Percentiles rank a stretch among this genome's conserved stretches.
These are phyloP conservation scores for Pisolithus tinctorius DNA, from an alignment of 768 basidiomycete species.

Conservation along the genomic window DNA sequence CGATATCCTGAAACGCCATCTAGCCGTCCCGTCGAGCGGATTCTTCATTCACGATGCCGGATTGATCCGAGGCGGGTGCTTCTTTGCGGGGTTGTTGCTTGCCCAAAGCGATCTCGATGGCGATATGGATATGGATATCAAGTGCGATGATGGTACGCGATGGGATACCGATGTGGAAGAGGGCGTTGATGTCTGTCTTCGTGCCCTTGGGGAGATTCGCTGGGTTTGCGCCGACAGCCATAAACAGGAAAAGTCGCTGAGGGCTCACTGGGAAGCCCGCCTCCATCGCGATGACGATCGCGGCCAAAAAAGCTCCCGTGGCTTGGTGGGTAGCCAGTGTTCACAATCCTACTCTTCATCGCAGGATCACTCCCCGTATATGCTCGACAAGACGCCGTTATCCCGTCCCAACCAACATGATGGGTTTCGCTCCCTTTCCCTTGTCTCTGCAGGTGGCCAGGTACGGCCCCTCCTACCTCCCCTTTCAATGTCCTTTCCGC, in stretches of 20 bases:
- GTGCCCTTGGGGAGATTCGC: conserved; percentile 72
- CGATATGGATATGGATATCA: conserved; percentile 31
- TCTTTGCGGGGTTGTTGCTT: conserved; percentile 75
- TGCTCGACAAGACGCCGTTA: conserved; percentile 15
- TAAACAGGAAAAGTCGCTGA: conserved; percentile 61
- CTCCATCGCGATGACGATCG: conserved; percentile 26
- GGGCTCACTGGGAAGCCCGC: conserved; percentile 38
- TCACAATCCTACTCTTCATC: conserved; percentile 17
- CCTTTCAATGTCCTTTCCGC: conserved; percentile 32
- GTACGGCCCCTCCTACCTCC: conserved; percentile 46
- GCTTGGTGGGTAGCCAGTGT: conserved; percentile 5
- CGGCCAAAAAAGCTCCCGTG: conserved; percentile 15
- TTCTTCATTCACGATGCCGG: conserved; percentile 86
- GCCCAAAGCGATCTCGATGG: conserved; percentile 53
- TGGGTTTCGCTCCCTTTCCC: conserved; percentile 17
- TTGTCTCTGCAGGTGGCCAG: conserved; percentile 28
- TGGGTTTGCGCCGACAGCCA: conserved; percentile 77
- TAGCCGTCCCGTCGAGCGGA: conserved; percentile 33
- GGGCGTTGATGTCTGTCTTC: conserved; percentile 47
- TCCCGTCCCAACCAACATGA: conserved; percentile 6
- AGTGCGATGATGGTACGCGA: conserved; percentile 10
- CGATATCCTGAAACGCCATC: conserved; percentile 45
- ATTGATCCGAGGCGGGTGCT: conserved; percentile 83
- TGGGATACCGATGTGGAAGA: conserved; percentile 28
- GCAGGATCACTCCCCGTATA: conserved; percentile 22